Percentiles rank a stretch among this genome's conserved stretches.
phyloP scores from a whole-genome alignment of 768 basidiomycete species.

The Leucocoprinus birnbaumii region DNA sequence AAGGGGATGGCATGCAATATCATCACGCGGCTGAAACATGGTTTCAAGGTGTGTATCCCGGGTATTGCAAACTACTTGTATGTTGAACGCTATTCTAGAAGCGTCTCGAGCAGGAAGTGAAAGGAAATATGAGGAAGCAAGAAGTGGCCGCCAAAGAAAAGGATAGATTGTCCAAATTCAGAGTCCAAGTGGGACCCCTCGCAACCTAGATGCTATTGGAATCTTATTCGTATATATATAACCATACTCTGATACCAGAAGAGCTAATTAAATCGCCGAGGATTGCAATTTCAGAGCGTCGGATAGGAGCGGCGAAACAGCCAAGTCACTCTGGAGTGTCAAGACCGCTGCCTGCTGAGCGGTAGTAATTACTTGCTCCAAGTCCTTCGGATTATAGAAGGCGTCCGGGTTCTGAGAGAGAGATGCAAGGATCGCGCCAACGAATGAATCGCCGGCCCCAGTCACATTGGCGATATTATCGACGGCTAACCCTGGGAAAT shows the following conservation, averaged over 20 bases:
- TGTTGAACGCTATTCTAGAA: conserved; percentile 32
- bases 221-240: not conserved
- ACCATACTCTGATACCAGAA: not conserved
- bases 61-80: not conserved
- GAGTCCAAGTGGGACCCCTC: conserved; percentile 62
- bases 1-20: conserved; percentile 82
- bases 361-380: conserved; percentile 43
- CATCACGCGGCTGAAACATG: conserved; percentile 74
- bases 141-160: conserved; percentile 36
- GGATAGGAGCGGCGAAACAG: conserved; percentile 67
- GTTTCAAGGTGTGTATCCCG: conserved; percentile 52
- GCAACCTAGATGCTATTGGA: not conserved
- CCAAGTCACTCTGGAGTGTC: conserved; percentile 52
- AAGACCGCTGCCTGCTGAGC: conserved; percentile 68
- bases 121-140: conserved; percentile 36
- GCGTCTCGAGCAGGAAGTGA: conserved; percentile 53
- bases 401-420: conserved; percentile 42
- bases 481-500: conserved; percentile 60
- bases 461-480: conserved; percentile 69
- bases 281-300: conserved; percentile 17
- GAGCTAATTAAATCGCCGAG: not conserved
- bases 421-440: conserved; percentile 75
- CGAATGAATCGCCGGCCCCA: conserved; percentile 90
- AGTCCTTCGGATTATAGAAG: conserved; percentile 41
- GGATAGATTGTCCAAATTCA: conserved; percentile 45